Percentiles rank a stretch among this genome's conserved stretches.
phyloP scores from a whole-genome alignment of 805 yeast species.

The Candida ortonii region DNA sequence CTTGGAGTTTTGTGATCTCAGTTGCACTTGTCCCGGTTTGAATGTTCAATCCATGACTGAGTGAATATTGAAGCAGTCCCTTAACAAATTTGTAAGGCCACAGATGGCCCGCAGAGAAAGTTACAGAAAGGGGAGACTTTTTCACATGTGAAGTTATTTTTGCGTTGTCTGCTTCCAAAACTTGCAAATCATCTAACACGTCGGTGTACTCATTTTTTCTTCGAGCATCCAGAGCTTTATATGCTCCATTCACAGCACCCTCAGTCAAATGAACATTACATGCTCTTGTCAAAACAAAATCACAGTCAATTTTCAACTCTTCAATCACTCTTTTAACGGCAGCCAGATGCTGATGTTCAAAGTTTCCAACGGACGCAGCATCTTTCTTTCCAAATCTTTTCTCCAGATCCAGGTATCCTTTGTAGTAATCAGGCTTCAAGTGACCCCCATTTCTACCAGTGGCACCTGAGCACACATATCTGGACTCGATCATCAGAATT shows the following conservation, averaged over 20 bases:
- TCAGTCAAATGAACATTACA: slow-evolving; percentile 27
- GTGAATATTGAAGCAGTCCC: slow-evolving; percentile 30
- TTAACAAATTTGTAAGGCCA: slow-evolving; percentile 43
- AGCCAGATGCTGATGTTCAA: slow-evolving; percentile 36
- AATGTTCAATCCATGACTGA: slow-evolving; percentile 36
- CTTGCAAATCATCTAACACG: slow-evolving; percentile 29
- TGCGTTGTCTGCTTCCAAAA: slow-evolving; percentile 31
- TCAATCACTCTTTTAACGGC: slow-evolving; percentile 33
- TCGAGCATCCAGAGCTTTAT: slow-evolving; percentile 13
- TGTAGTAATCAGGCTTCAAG: slow-evolving; percentile 35
- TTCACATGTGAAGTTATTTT: slow-evolving; percentile 26
- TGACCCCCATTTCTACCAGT: slow-evolving; percentile 52
- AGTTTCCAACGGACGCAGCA: slow-evolving; percentile 37
- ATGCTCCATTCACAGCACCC: slow-evolving; percentile 14
- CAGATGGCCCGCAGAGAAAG: slow-evolving; percentile 40
- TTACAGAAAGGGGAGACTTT: slow-evolving; percentile 28
- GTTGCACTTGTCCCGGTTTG: slow-evolving; percentile 40
- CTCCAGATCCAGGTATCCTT: slow-evolving; percentile 17
- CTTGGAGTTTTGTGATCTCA: slow-evolving; percentile 20
- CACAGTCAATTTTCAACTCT: slow-evolving; percentile 31
- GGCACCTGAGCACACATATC: slow-evolving; percentile 39
- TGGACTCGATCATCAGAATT: slow-evolving; percentile 36
- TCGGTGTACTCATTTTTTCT: slow-evolving; percentile 25
- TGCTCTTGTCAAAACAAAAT: slow-evolving; percentile 29
- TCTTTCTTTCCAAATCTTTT: slow-evolving; percentile 21